Base-by-base conservation (phyloP, 2,329 filamentous ascomycete species). In the Chaetomiaceae sp. region DNA sequence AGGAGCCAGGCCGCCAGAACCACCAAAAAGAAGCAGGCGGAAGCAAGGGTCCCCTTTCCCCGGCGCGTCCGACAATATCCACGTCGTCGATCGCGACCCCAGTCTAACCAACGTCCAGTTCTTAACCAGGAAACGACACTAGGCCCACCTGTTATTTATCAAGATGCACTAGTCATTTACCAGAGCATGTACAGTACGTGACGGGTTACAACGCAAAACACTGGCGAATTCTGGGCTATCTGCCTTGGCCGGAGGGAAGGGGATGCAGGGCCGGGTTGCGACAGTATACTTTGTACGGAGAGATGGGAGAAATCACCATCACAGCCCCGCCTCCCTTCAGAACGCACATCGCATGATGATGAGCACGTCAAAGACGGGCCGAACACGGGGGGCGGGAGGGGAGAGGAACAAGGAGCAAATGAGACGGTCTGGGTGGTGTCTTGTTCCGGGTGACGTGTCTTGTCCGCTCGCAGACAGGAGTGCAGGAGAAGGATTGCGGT, bases 401-500 rank as follows among this genome's bases (percentile, higher is more conserved):
- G 19, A 14, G 37, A 14, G 19, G 19, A 12, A 13, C 4, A 12
- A 10, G 21, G 14, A 10, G 25, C 25, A 27, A 27, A 27, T 27
- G 25, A 3, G 25, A 6, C 10, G 25, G 10, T 27, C 6, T 27
- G 25, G 10, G 25, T 27, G 25, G 10, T 27, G 25, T 7, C 10
- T 6, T 27, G 23, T 27, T n/a, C 16, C n/a, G 9, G 19, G 27
- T 42, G 50, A 48, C 34, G 44, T 40, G 45, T 48, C 13, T 48
- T 9, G 21, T 5, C 16, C 39, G 13, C 6, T 37, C 37, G 25
- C 38, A 39, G 44, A 39, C 44, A 48, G n/a, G n/a, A n/a, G n/a
- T n/a, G n/a, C n/a, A n/a, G n/a, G n/a, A n/a, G 21, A 50, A 50
- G 39, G 44, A 46, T 51, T 50, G 44, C 48, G 19, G 53, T 57